phyloP scores from a whole-genome alignment of 257 asterid species.

The Przewalskia tangutica region DNA sequence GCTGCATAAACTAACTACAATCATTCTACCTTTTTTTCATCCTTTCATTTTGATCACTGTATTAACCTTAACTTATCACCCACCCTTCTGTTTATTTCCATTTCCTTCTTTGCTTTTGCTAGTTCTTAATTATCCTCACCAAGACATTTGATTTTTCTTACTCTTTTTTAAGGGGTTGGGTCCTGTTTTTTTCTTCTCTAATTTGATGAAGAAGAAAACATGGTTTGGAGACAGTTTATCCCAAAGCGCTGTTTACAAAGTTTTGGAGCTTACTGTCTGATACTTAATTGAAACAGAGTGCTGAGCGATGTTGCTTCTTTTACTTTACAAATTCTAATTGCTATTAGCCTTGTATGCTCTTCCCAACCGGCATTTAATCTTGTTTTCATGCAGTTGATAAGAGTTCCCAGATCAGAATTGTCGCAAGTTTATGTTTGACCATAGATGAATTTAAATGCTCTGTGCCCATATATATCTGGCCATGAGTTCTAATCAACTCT shows the following conservation, averaged over 20 bases:
- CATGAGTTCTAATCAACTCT: background rate
- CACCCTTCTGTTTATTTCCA: background rate
- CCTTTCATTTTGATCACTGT: background rate
- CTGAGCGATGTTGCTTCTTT: background rate
- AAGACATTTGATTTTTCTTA: background rate
- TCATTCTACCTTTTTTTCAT: background rate
- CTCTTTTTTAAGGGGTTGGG: background rate
- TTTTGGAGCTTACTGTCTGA: background rate
- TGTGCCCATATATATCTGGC: background rate
- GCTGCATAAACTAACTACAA: background rate
- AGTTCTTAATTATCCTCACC: background rate
- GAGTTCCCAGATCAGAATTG: background rate
- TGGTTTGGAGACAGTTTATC: background rate
- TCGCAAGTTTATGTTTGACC: background rate
- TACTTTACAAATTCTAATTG: background rate
- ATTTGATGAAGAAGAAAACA: background rate
- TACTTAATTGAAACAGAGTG: background rate
- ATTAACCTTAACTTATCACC: background rate
- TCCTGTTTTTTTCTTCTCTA: background rate
- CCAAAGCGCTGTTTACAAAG: background rate
- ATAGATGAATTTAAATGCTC: background rate
- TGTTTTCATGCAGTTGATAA: background rate
- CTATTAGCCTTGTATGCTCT: background rate
- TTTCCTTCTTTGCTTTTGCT: background rate
- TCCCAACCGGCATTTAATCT: background rate